Evolutionary conservation across 805 yeast species (phyloP), one percentile per base, ranked within the genome.

Genomic region (Pichia cabralensis): DNA sequence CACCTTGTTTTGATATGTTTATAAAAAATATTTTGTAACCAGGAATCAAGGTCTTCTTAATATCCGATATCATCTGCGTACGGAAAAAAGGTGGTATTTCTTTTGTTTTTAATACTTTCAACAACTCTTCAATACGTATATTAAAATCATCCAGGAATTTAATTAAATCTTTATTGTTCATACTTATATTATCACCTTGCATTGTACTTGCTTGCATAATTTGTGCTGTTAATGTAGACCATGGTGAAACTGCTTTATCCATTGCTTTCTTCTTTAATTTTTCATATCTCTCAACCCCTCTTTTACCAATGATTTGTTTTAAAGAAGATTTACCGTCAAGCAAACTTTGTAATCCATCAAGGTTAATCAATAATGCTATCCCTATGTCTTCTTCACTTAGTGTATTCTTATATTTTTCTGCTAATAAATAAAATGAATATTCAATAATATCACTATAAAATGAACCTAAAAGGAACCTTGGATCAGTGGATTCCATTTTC

Each of bases 361-460:
- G 58, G 49, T 84, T 83, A 35, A 79, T 78, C 17, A 84, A 64
- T 24, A 85, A 59, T 54, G 80, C 71, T 43, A 73, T 74, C 2
- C 96, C 96, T 40, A 81, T 62, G 2, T 65, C 60, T 37, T 69
- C 65, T 38, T 67, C 70, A 34, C 58, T 55, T 41, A 68, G 47
- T 30, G 58, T 44, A 19, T 51, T 38, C 39, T 67, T 66, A 20
- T 81, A 72, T 43, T 69, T 68, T 33, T 72, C 61, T 51, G 81
- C 94, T 30, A 88, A 57, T 34, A 69, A 69, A 22, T 76, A 62
- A 51, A 78, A 65, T 18, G 84, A 67, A 29, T 77, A 75, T 53
- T 88, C 96, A 28, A 89, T 67, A 28, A 80, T 66, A 53, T 89
- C 97, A 33, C 86, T 71, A 40, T 74, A 69, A 49, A 70, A 88